phyloP scores from a whole-genome alignment of 139 green algal species.

The Asterochloris erici region DNA sequence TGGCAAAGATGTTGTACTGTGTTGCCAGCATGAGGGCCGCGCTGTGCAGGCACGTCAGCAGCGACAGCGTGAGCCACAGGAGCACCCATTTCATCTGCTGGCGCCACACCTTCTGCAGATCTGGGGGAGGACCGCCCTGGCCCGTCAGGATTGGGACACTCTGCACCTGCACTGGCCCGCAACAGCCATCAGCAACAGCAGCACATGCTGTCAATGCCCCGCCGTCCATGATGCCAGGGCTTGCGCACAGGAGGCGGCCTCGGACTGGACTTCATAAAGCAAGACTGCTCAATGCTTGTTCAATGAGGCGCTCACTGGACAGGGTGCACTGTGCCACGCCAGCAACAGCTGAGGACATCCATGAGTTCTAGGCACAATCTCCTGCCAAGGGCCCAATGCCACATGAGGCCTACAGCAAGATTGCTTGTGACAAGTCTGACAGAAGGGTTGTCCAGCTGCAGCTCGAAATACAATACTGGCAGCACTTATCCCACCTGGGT shows the following conservation, averaged over 20 bases:
- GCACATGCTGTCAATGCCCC: background rate
- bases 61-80: constrained; percentile 14
- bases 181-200: background rate
- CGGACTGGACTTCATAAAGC: background rate
- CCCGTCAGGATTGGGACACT: background rate
- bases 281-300: background rate
- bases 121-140: background rate
- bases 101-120: constrained; percentile 10
- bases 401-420: too few relatives aligned
- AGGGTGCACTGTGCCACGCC: too few relatives aligned
- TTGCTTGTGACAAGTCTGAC: too few relatives aligned
- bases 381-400: too few relatives aligned
- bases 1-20: constrained; percentile 17
- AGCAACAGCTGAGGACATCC: too few relatives aligned
- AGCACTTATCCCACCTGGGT: too few relatives aligned
- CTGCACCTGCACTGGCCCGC: constrained; percentile 3
- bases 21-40: constrained; percentile 9
- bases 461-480: too few relatives aligned
- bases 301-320: too few relatives aligned
- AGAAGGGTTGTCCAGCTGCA: too few relatives aligned
- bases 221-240: background rate
- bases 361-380: too few relatives aligned
- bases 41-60: constrained; percentile 20
- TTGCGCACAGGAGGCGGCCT: background rate
- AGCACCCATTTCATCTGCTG: constrained; percentile 18